Base-by-base conservation (phyloP, 2,329 filamentous ascomycete genomes). In the Paecilomyces dactylethromorphus region DNA sequence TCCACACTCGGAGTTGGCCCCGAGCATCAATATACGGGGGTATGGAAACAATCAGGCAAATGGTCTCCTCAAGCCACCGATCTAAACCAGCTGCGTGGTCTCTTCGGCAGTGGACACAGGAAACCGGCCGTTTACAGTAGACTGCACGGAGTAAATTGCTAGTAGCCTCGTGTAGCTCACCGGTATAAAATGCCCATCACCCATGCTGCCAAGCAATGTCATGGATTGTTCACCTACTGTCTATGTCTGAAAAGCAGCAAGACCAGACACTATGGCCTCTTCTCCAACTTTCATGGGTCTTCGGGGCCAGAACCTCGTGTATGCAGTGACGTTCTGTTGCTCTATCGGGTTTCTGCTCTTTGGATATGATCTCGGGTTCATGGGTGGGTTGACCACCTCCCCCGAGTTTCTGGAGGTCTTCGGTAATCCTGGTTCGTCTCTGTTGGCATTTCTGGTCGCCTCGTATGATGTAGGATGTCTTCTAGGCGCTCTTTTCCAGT, bases 281-380 rank as follows among this genome's bases (percentile, higher is more conserved):
- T 60, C 21, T 24, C 59, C 59, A 49, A 29, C 18, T 24, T 60
- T 58, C 21, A 50, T 60, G 53, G 49, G 45, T 45, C 59, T 66
- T 45, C 58, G 60, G 32, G 60, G 65, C 53, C 58, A 65, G 52
- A 56, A 49, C 8, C 62, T 66, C 57, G 60, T 66, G 8, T 65
- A 66, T n/a, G 62, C 60, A 15, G 62, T 66, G n/a, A 66, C 64
- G 13, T 45, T 64, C 53, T 60, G 58, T 50, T 65, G 64, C 35
- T 63, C 74, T 21, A 69, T 77, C 10, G 76, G 76, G 12, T 76
- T 76, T 22, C 67, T 78, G 11, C 71, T 79, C 5, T 79, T 79
- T 59, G 72, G 72, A 22, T 75, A 74, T 58, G 71, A 75, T 54
- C 76, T 78, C 29, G 78, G 78, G 8, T 75, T 79, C 53, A 73